Conservation (phyloP, 75 land plant species). For the Selaginella moellendorffii region DNA sequence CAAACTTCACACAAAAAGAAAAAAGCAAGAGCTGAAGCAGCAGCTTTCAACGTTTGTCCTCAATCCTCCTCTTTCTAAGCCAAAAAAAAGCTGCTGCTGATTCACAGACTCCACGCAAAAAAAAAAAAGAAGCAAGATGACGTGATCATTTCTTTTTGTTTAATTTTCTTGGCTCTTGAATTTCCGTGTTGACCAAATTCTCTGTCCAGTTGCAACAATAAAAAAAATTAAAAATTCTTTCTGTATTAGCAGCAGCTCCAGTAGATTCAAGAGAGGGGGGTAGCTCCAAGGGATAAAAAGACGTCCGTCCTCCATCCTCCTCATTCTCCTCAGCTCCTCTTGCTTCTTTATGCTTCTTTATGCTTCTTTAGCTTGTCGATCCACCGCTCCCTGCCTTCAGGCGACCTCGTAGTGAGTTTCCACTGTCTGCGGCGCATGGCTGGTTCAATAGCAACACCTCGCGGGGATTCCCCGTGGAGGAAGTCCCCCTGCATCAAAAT, state of each 20-base stretch:
- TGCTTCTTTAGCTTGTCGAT: background rate
- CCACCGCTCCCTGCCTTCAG: constrained; percentile 2
- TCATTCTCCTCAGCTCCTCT: background rate
- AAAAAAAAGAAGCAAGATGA: too few species aligned
- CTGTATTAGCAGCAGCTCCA: too few species aligned
- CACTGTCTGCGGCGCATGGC: constrained; percentile 2
- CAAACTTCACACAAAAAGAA: too few species aligned
- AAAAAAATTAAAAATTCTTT: background rate
- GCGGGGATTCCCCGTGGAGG: background rate
- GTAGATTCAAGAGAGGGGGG: too few species aligned
- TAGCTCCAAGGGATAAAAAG: background rate
- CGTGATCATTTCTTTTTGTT: too few species aligned
- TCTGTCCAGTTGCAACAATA: background rate
- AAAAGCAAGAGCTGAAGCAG: too few species aligned
- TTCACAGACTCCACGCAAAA: too few species aligned
- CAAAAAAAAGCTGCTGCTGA: too few species aligned
- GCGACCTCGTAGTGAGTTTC: background rate
- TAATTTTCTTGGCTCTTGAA: too few species aligned
- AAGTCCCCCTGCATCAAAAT: background rate
- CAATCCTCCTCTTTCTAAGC: background rate
- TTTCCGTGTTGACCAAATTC: constrained; percentile 1
- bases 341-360: too few species aligned
- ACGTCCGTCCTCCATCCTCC: constrained; percentile 2
- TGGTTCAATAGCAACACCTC: constrained; percentile 1
- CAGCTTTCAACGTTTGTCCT: background rate